Evolutionary conservation across 129 eudicot genomes (phyloP), one percentile per base, ranked within the genome.

Genomic region (Apium graveolens): DNA sequence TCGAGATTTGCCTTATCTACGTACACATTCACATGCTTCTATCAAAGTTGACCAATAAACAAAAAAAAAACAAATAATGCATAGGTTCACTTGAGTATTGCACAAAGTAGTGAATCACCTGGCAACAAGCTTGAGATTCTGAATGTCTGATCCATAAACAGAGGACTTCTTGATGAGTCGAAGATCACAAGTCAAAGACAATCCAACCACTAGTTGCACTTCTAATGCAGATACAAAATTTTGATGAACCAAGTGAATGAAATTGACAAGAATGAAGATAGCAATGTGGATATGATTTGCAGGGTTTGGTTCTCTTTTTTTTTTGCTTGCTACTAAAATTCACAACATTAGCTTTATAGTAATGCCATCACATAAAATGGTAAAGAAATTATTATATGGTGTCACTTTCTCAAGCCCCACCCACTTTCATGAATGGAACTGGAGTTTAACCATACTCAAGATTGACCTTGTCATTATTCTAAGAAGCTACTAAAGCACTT

Each of bases 101-200:
- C 4, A 32, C 37, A 69, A 5, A 16, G 38, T 5, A 70, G 43
- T 70, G 42, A 18, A 34, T 70, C 31, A 75, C 97, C 97, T 88
- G 74, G 97, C 96, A 42, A 85, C 65, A 75, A 92, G 91, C 34
- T 73, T 75, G 68, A 92, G 97, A 18, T 72, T 69, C 39, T 78
- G 85, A 79, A 92, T 76, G 76, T 92, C 97, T 20, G 83, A 83
- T 39, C 97, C 97, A 81, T 51, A 90, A 71, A 86, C 81, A 0
- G 87, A 70, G 46, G 97, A 88, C 13, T 78, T 73, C 26, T 88
- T 77, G 77, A 85, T 90, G 46, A 86, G 82, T 75, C 79, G 82
- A 51, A 92, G 90, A 77, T 82, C 45, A 35, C 93, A 92, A 6
- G 78, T 74, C 86, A 92, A 71, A 21, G 83, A 78, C 27, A 79